Evolutionary conservation across 2,329 filamentous ascomycete species (phyloP).

Genomic region (Mariannaea elegans): DNA sequence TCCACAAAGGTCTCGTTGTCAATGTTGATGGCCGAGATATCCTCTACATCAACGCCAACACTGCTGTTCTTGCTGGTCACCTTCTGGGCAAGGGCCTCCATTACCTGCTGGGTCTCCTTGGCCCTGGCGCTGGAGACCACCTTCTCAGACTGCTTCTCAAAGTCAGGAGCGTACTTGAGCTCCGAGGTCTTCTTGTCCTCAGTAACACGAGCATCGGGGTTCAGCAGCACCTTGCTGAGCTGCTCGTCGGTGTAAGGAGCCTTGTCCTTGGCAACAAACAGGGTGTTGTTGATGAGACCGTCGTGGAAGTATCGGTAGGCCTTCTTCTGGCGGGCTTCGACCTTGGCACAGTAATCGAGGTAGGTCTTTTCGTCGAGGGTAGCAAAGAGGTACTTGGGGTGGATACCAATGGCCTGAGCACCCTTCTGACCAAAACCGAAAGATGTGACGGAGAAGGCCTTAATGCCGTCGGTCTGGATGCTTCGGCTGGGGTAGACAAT

Average conservation of each 20-base stretch:
- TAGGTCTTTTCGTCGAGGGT: constrained; percentile 90
- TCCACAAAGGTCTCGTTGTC: constrained; percentile 93
- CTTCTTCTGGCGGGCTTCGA: constrained; percentile 95
- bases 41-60: constrained; percentile 94
- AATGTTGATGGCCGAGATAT: constrained; percentile 86
- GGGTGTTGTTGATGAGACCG: constrained; percentile 94
- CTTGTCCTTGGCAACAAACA: constrained; percentile 95
- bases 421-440: constrained; percentile 99
- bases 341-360: constrained; percentile 83
- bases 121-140: constrained; percentile 56
- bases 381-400: constrained; percentile 94
- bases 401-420: constrained; percentile 94
- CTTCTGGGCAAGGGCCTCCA: constrained; percentile 78
- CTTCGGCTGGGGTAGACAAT: constrained; percentile 95
- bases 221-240: constrained; percentile 88
- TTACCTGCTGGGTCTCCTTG: constrained; percentile 75
- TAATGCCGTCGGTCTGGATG: constrained; percentile 97
- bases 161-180: constrained; percentile 76
- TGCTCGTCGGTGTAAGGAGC: constrained; percentile 90
- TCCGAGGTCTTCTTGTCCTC: constrained; percentile 87
- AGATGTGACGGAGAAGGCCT: constrained; percentile 98
- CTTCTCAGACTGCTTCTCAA: constrained; percentile 73
- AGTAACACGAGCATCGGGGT: constrained; percentile 87
- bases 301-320: constrained; percentile 99
- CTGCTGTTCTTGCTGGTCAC: constrained; percentile 69